Percentiles rank a stretch among this genome's conserved stretches.
phyloP scores from a whole-genome alignment of 768 basidiomycete genomes.

The Lactarius pseudohatsudake region DNA sequence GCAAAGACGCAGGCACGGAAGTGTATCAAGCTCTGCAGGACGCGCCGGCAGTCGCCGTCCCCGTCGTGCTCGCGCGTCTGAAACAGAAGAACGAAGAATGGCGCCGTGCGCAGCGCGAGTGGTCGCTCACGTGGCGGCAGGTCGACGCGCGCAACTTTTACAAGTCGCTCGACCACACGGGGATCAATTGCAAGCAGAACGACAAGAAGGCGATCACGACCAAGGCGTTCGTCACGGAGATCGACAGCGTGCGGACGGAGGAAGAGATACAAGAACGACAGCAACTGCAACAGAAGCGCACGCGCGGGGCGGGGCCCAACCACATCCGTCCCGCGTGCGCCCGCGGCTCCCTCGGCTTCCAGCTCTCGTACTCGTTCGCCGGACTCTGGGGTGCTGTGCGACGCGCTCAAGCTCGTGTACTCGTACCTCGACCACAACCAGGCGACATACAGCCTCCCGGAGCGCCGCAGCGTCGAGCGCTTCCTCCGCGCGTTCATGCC shows the following conservation, averaged over 20 bases:
- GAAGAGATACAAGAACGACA: slow-evolving; percentile 32
- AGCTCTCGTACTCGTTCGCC: slow-evolving; percentile 75
- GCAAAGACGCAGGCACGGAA: slow-evolving; percentile 70
- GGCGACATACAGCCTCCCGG: slow-evolving; percentile 67
- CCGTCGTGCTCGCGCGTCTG: slow-evolving; percentile 84
- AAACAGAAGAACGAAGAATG: slow-evolving; percentile 97
- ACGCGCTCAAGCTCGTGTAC: slow-evolving; percentile 86
- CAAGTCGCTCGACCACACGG: slow-evolving; percentile 96
- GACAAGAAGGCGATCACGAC: slow-evolving; percentile 92
- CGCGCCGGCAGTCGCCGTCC: slow-evolving; percentile 84
- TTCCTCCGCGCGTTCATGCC: slow-evolving; percentile 87
- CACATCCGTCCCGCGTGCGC: slow-evolving; percentile 36
- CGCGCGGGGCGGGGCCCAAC: neutral
- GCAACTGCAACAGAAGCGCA: slow-evolving; percentile 23
- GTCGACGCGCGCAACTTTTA: slow-evolving; percentile 97
- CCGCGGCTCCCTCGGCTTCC: slow-evolving; percentile 55
- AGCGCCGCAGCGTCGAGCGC: slow-evolving; percentile 80
- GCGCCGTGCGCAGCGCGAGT: slow-evolving; percentile 91
- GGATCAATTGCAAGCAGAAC: slow-evolving; percentile 89
- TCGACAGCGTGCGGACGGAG: slow-evolving; percentile 64
- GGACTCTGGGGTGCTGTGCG: slow-evolving; percentile 84
- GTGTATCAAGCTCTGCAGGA: slow-evolving; percentile 88
- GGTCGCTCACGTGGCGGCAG: slow-evolving; percentile 96
- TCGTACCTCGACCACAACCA: slow-evolving; percentile 88
- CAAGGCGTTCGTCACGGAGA: slow-evolving; percentile 78